phyloP scores from a whole-genome alignment of 2,329 filamentous ascomycete genomes.

The Tolypocladium paradoxum region DNA sequence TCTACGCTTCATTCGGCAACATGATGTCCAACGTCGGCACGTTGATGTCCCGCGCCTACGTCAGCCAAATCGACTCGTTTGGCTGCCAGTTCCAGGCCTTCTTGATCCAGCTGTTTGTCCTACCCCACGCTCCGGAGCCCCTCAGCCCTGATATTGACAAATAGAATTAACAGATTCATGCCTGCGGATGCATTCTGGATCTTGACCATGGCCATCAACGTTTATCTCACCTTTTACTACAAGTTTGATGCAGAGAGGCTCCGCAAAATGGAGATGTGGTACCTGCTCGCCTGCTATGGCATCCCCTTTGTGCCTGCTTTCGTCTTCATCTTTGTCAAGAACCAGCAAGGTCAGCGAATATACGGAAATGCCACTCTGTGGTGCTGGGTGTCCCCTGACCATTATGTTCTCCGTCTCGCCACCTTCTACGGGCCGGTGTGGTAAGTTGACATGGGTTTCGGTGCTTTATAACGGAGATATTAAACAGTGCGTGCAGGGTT shows the following conservation, averaged over 20 bases:
- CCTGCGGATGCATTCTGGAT: constrained; percentile 68
- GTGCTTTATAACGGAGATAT: constrained; percentile 6
- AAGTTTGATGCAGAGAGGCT: constrained; percentile 58
- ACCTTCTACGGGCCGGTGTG: constrained; percentile 66
- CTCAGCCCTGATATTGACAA: background rate
- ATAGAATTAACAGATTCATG: constrained; percentile 56
- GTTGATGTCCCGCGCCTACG: constrained; percentile 55
- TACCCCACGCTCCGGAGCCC: background rate
- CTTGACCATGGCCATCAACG: constrained; percentile 73
- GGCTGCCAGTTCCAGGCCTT: constrained; percentile 66
- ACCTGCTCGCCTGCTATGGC: constrained; percentile 61
- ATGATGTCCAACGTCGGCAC: constrained; percentile 68
- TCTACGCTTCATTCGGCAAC: constrained; percentile 77
- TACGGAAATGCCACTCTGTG: constrained; percentile 69
- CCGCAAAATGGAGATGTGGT: constrained; percentile 58
- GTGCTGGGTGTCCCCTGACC: constrained; percentile 64
- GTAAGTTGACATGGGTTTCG: constrained; percentile 27
- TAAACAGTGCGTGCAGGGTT: constrained; percentile 31
- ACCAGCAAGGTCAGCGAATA: constrained; percentile 39
- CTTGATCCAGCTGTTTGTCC: constrained; percentile 67
- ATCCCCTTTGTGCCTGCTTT: constrained; percentile 60
- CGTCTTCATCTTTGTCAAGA: constrained; percentile 53
- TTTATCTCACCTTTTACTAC: constrained; percentile 70
- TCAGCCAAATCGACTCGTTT: constrained; percentile 34
- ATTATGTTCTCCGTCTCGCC: constrained; percentile 62